A percentile compares a stretch with the other conserved stretches of the same genome.
These are phyloP conservation scores for Trichoderma atroviride DNA, from an alignment of 2,329 filamentous ascomycete genomes.

Conservation along the genomic window DNA sequence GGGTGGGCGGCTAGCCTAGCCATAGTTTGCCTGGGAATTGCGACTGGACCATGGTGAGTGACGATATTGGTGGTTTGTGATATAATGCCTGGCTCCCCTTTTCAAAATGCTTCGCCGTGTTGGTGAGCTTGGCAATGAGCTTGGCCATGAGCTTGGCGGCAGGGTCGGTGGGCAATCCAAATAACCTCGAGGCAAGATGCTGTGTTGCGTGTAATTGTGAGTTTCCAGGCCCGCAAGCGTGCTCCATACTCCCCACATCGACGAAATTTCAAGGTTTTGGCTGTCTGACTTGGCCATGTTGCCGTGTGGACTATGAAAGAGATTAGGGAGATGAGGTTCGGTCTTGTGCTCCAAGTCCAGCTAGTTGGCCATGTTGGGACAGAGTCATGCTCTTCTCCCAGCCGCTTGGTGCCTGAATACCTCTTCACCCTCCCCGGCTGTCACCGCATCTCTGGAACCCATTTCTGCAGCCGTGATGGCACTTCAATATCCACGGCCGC, in stretches of 20 bases:
- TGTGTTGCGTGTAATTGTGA: not conserved
- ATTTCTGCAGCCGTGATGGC: not conserved
- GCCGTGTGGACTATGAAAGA: not conserved
- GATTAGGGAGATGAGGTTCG: not conserved
- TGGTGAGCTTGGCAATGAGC: constrained; percentile 3
- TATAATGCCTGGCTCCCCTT: not conserved
- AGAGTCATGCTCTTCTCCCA: not conserved
- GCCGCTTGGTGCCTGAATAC: not conserved
- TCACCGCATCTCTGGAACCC: not conserved
- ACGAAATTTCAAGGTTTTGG: not conserved
- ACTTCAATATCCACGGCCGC: not conserved
- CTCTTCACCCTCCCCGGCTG: not conserved
- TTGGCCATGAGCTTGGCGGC: constrained; percentile 9
- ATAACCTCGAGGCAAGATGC: not conserved
- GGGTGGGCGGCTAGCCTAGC: constrained; percentile 19
- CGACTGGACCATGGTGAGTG: not conserved
- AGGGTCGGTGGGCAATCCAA: too few species aligned
- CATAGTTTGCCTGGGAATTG: not conserved
- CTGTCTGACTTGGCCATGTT: constrained; percentile 4
- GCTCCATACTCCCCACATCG: not conserved
- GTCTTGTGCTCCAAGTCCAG: not conserved
- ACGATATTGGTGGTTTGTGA: not conserved
- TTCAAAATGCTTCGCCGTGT: not conserved
- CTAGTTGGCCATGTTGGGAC: not conserved
- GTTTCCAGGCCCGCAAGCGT: not conserved